Evolutionary conservation across 192 early-diverging fungal species (phyloP).

Genomic region (Kickxella alabastrina): DNA sequence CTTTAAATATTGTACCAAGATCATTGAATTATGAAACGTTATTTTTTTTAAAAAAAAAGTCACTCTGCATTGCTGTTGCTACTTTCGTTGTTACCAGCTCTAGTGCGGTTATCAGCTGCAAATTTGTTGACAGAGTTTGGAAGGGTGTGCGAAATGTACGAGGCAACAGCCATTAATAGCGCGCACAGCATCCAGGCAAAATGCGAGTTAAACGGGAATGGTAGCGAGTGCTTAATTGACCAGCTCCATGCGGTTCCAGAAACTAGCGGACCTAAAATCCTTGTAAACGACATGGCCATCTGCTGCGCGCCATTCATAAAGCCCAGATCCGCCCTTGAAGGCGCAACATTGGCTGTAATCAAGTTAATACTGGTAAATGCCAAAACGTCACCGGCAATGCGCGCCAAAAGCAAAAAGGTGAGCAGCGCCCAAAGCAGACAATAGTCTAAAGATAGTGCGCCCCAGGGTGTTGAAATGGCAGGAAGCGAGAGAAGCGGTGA

Average conservation of each 20-base stretch:
- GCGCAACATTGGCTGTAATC: conserved; percentile 6
- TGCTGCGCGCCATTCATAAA: conserved; percentile 15
- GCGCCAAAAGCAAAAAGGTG: background rate
- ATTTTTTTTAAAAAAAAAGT: background rate
- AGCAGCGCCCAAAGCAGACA: conserved; percentile 17
- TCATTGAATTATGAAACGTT: too few relatives aligned
- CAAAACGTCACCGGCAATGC: background rate
- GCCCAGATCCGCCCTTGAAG: conserved; percentile 6
- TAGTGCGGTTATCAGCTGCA: background rate
- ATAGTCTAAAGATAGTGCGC: background rate
- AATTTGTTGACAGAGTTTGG: conserved; percentile 9
- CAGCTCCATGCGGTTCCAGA: conserved; percentile 13
- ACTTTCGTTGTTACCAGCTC: background rate
- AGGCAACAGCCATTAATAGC: background rate
- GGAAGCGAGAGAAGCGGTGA: background rate
- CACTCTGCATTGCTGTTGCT: background rate
- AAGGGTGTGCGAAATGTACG: background rate
- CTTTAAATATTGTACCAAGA: too few relatives aligned
- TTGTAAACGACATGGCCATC: background rate
- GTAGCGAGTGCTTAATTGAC: conserved; percentile 1
- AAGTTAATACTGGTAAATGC: conserved; percentile 7
- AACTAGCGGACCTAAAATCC: conserved; percentile 8
- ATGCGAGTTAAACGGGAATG: conserved; percentile 9
- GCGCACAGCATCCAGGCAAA: conserved; percentile 3
- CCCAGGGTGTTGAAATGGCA: background rate